A percentile compares a stretch with the other conserved stretches of the same genome.
Evolutionary conservation across 228 moss, liverwort and hornwort genomes (phyloP).

Genomic region (Sphagnum magellanicum): DNA sequence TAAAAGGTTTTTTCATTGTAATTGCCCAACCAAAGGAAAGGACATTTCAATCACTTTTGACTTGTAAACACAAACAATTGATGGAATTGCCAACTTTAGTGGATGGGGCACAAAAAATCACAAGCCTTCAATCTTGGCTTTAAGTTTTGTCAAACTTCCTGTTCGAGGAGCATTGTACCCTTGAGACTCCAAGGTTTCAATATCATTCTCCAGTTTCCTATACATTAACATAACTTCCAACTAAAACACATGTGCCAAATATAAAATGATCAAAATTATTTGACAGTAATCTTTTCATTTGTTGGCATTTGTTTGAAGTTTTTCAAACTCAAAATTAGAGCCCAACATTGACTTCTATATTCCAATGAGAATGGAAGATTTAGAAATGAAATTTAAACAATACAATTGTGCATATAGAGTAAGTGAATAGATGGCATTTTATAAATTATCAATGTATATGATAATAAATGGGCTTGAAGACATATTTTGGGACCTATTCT

Average conservation of each 20-base stretch:
- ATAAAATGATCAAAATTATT: neutral
- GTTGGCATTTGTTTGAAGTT: neutral
- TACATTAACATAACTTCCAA: neutral
- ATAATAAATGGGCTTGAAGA: neutral
- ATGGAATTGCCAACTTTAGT: too few relatives aligned
- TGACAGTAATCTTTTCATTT: neutral
- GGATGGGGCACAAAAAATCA: neutral
- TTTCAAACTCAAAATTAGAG: neutral
- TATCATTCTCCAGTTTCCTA: constrained; percentile 12
- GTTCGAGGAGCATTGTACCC: constrained; percentile 9
- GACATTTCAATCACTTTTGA: too few relatives aligned
- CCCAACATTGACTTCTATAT: neutral
- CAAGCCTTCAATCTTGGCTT: constrained; percentile 14
- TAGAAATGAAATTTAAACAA: neutral
- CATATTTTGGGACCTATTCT: constrained; percentile 15
- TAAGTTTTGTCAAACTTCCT: constrained; percentile 5
- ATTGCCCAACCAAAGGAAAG: too few relatives aligned
- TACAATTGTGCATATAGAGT: neutral
- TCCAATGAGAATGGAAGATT: neutral
- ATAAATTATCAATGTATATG: neutral
- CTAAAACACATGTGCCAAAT: neutral
- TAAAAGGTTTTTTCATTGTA: too few relatives aligned
- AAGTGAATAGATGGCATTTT: neutral
- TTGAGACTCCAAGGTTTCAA: constrained; percentile 6
- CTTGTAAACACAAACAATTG: too few relatives aligned